Percentiles rank a stretch among this genome's conserved stretches.
phyloP scores from a whole-genome alignment of 1,284 basidiomycete species.

The Pholiota adiposa region DNA sequence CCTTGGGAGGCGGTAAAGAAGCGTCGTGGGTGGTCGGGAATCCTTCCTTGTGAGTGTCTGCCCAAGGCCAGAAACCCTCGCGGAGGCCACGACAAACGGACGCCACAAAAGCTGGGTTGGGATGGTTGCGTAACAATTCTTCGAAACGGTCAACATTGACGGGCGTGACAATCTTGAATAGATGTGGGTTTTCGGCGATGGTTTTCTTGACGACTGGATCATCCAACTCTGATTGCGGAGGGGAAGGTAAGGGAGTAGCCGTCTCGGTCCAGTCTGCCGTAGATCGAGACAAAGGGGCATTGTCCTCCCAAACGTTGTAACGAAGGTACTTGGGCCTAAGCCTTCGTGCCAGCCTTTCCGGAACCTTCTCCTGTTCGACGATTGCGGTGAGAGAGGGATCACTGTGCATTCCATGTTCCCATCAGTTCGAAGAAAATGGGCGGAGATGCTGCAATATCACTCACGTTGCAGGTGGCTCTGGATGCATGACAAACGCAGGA shows the following conservation, averaged over 20 bases:
- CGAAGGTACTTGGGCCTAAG: constrained; percentile 18
- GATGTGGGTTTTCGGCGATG: constrained; percentile 24
- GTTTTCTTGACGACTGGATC: constrained; percentile 24
- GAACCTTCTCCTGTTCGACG: no score
- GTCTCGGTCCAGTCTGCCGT: constrained; percentile 36
- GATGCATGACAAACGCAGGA: constrained; percentile 24
- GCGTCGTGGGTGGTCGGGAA: constrained; percentile 14
- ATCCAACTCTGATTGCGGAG: constrained; percentile 28
- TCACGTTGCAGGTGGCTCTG: no score
- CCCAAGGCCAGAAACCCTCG: constrained; percentile 45
- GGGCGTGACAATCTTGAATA: constrained; percentile 38
- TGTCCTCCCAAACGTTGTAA: constrained; percentile 15
- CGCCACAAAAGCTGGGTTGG: constrained; percentile 34
- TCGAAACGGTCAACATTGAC: constrained; percentile 37
- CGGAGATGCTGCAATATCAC: no score
- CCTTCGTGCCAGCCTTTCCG: no score
- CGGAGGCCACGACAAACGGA: constrained; percentile 33
- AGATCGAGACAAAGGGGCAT: not conserved
- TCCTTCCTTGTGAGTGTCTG: constrained; percentile 16
- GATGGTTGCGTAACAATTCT: constrained; percentile 28
- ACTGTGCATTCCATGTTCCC: no score
- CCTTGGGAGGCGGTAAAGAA: not conserved
- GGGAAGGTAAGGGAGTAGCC: constrained; percentile 26
- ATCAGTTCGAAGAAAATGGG: no score
- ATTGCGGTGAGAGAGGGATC: no score